Conservation (phyloP, 2,329 filamentous ascomycete genomes). For the Colletotrichum siamense region DNA sequence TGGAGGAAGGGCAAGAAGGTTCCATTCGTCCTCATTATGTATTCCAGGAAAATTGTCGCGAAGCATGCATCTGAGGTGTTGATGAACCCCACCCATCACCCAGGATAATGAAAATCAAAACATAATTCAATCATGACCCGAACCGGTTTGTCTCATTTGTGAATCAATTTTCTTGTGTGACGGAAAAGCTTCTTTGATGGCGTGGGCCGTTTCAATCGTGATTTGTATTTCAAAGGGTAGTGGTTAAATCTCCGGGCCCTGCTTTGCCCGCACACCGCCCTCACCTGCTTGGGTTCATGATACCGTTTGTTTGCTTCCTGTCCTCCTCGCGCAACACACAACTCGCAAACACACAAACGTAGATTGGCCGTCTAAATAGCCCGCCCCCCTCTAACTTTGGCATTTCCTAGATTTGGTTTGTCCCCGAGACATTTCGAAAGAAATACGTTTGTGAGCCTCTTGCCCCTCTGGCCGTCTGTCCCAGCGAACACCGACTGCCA, state of each 20-base stretch:
- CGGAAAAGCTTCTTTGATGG: not conserved
- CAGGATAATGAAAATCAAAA: constrained; percentile 6
- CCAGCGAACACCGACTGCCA: not conserved
- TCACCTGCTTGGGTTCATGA: constrained; percentile 5
- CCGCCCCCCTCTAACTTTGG: not conserved
- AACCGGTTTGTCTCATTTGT: not conserved
- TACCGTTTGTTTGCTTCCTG: not conserved
- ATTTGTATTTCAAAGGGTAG: constrained; percentile 9
- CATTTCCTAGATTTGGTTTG: not conserved
- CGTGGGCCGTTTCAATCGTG: constrained; percentile 3
- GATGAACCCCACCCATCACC: not conserved
- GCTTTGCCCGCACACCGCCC: not conserved
- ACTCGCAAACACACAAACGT: not conserved
- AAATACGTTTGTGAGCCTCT: not conserved
- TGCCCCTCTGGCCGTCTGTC: not conserved
- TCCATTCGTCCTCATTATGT: not conserved
- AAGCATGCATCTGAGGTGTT: not conserved
- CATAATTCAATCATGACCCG: not conserved
- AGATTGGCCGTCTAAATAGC: constrained; percentile 1
- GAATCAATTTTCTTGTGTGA: not conserved
- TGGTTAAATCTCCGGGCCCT: not conserved
- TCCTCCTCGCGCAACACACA: not conserved
- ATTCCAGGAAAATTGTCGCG: constrained; percentile 1
- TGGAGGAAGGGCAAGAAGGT: not conserved
- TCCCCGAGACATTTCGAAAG: not conserved